A percentile compares a stretch with the other conserved stretches of the same genome.
phyloP scores from a whole-genome alignment of 345 rosid species.

The Eucalyptus grandis region DNA sequence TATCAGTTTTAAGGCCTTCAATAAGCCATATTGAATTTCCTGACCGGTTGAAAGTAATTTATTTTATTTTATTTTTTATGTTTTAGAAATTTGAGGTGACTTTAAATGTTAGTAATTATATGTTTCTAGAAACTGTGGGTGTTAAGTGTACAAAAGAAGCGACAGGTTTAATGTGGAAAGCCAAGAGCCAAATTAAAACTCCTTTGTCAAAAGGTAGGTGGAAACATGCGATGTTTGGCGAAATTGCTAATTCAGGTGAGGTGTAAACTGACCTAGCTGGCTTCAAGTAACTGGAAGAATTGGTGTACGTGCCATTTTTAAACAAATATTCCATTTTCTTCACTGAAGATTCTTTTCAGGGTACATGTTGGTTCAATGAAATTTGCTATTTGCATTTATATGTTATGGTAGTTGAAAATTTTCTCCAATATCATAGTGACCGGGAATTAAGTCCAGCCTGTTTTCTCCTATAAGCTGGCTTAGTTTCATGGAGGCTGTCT shows the following conservation, averaged over 20 bases:
- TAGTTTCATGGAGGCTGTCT: neutral
- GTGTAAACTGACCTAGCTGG: neutral
- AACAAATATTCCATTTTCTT: neutral
- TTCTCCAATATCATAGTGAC: neutral
- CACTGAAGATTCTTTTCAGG: neutral
- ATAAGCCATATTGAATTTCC: neutral
- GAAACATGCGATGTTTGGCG: neutral
- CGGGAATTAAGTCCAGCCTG: neutral
- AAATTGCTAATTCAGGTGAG: neutral
- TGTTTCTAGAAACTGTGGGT: neutral
- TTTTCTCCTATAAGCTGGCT: neutral
- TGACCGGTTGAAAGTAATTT: neutral
- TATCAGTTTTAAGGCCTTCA: neutral
- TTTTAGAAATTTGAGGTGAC: neutral
- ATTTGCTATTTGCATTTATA: neutral
- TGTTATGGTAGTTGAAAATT: neutral
- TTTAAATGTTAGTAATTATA: neutral
- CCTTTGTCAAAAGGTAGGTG: neutral
- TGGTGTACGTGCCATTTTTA: neutral
- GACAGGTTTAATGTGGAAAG: neutral
- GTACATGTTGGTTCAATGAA: neutral
- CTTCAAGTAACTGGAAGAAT: neutral
- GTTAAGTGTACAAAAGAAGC: neutral
- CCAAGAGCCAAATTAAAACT: neutral
- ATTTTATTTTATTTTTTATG: neutral